Evolutionary conservation across 1,139 yeast species (phyloP).

Genomic region (Hansenula sp.): DNA sequence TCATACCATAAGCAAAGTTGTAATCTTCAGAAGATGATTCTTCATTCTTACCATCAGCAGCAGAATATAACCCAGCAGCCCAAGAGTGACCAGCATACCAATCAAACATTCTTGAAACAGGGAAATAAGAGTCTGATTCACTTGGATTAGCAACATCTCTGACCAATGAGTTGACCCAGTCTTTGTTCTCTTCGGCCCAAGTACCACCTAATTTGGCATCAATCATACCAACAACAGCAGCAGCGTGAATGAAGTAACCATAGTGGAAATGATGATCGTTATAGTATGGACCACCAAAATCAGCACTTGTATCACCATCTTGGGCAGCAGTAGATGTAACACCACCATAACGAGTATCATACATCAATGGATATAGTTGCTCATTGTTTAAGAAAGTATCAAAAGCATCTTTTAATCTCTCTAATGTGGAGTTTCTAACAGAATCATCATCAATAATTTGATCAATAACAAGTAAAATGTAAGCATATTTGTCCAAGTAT

Average conservation of each 20-base stretch:
- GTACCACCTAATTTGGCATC: constrained; percentile 57
- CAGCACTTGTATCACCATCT: constrained; percentile 46
- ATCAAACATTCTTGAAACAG: constrained; percentile 73
- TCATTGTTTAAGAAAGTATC: constrained; percentile 42
- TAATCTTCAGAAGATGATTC: constrained; percentile 81
- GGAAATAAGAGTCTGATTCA: constrained; percentile 56
- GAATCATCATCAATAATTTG: constrained; percentile 54
- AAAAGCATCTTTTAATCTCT: constrained; percentile 49
- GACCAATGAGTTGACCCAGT: constrained; percentile 60
- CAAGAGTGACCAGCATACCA: constrained; percentile 84
- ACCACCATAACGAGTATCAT: constrained; percentile 66
- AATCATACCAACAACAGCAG: constrained; percentile 66
- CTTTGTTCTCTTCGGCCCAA: constrained; percentile 63
- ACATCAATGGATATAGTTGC: constrained; percentile 57
- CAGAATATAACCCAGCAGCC: constrained; percentile 71
- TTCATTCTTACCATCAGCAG: constrained; percentile 76
- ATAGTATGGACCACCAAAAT: constrained; percentile 66
- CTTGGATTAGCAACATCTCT: constrained; percentile 81
- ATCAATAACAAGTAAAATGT: constrained; percentile 57
- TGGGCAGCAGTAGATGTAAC: constrained; percentile 62
- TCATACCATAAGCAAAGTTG: constrained; percentile 79
- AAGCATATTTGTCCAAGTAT: constrained; percentile 71
- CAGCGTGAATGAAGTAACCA: constrained; percentile 74
- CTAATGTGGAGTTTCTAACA: constrained; percentile 44
- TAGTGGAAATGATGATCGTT: constrained; percentile 84